Conservation (phyloP, 2,329 filamentous ascomycete species). For the Fusarium scirpi region DNA sequence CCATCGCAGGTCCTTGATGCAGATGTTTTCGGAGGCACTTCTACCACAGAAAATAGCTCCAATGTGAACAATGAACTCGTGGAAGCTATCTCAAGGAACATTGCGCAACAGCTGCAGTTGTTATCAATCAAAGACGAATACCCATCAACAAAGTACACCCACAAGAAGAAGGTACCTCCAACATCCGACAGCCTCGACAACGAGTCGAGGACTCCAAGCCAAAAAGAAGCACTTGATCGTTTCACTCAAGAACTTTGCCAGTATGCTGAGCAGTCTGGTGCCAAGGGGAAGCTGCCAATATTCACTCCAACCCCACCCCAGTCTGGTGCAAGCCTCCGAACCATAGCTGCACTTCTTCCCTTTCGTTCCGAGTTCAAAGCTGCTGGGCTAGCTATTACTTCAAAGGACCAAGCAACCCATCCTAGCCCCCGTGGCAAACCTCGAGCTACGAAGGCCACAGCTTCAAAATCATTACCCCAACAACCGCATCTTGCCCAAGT, state of each 20-base stretch:
- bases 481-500: constrained; percentile 43
- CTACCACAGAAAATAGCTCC: constrained; percentile 46
- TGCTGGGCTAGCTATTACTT: constrained; percentile 69
- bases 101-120: constrained; percentile 60
- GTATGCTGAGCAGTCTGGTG: constrained; percentile 52
- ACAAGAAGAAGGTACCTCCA: not conserved
- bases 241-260: constrained; percentile 50
- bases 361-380: constrained; percentile 65
- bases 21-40: constrained; percentile 25
- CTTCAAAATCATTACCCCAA: not conserved
- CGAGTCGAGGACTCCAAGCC: constrained; percentile 59
- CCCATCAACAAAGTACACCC: not conserved
- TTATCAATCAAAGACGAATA: constrained; percentile 48
- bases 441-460: constrained; percentile 14
- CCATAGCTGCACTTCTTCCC: constrained; percentile 65
- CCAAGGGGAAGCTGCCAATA: constrained; percentile 53
- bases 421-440: constrained; percentile 20
- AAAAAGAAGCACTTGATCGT: constrained; percentile 56
- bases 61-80: constrained; percentile 56
- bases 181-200: constrained; percentile 14
- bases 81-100: constrained; percentile 59
- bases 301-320: constrained; percentile 56
- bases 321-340: constrained; percentile 61
- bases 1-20: constrained; percentile 15
- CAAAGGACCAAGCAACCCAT: constrained; percentile 57